Evolutionary conservation across 345 rosid genomes (phyloP).

Genomic region (Iberis pinnata): DNA sequence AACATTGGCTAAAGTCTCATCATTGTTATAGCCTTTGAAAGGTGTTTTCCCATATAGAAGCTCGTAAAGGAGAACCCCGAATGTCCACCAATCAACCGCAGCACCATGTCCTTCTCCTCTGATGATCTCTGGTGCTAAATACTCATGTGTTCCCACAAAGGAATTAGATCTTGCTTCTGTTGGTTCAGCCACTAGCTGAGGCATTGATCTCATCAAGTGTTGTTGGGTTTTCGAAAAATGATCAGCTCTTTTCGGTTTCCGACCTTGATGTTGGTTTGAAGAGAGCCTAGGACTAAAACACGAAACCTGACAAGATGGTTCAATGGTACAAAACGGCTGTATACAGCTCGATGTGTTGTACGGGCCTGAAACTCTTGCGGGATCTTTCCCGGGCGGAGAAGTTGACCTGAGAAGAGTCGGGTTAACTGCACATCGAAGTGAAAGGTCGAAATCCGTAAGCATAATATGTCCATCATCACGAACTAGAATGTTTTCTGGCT

Average conservation of each 20-base stretch:
- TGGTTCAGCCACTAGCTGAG: slow-evolving; percentile 96
- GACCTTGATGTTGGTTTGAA: slow-evolving; percentile 52
- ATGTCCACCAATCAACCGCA: slow-evolving; percentile 99
- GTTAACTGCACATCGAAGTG: slow-evolving; percentile 76
- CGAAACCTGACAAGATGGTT: slow-evolving; percentile 67
- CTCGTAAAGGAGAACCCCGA: slow-evolving; percentile 82
- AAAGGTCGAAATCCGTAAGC: slow-evolving; percentile 95
- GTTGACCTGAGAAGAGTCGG: slow-evolving; percentile 79
- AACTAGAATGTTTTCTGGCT: slow-evolving; percentile 94
- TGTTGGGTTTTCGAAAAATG: slow-evolving; percentile 28
- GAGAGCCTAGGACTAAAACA: slow-evolving; percentile 89
- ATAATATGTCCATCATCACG: slow-evolving; percentile 97
- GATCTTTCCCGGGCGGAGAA: slow-evolving; percentile 42
- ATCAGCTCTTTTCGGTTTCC: slow-evolving; percentile 51
- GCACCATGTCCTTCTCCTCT: slow-evolving; percentile 99
- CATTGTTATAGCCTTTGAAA: slow-evolving; percentile 77
- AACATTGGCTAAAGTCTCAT: slow-evolving; percentile 76
- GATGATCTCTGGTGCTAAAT: slow-evolving; percentile 94
- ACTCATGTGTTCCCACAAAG: slow-evolving; percentile 95
- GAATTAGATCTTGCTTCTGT: slow-evolving; percentile 95
- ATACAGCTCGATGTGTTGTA: slow-evolving; percentile 66
- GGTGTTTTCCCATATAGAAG: slow-evolving; percentile 87
- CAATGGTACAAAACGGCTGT: slow-evolving; percentile 68
- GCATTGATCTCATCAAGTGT: slow-evolving; percentile 50
- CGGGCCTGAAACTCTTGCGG: slow-evolving; percentile 68